These are phyloP conservation scores for Sesbania bispinosa DNA, from an alignment of 306 rosid species.

Conservation along the genomic window DNA sequence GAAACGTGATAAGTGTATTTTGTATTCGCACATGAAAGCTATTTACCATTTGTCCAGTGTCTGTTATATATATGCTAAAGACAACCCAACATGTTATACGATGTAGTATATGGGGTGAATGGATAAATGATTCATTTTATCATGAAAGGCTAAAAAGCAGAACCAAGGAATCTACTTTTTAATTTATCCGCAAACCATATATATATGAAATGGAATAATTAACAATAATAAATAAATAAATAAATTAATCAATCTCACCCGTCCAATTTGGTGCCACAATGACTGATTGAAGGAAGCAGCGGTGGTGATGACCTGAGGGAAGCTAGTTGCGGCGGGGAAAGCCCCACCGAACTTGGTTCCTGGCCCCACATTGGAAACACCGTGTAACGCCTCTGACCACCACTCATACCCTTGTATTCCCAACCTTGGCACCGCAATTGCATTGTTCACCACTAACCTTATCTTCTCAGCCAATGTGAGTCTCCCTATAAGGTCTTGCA, in stretches of 20 bases:
- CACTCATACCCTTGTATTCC: constrained; percentile 86
- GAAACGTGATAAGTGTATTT: background rate
- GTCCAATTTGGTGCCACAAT: constrained; percentile 78
- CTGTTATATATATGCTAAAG: background rate
- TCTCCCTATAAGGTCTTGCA: constrained; percentile 67
- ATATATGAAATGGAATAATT: background rate
- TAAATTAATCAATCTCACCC: constrained; percentile 38
- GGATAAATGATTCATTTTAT: constrained; percentile 18
- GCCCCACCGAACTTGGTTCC: constrained; percentile 82
- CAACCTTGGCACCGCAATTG: constrained; percentile 61
- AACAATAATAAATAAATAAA: background rate
- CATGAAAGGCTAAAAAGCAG: constrained; percentile 9
- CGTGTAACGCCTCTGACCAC: constrained; percentile 62
- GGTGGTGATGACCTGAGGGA: constrained; percentile 95
- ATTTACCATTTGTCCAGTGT: background rate
- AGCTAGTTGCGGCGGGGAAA: constrained; percentile 78
- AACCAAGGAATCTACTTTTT: constrained; percentile 17
- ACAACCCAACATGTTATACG: background rate
- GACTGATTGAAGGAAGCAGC: constrained; percentile 93
- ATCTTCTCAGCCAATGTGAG: constrained; percentile 74
- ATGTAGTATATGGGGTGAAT: background rate
- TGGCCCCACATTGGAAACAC: constrained; percentile 93
- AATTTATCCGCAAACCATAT: background rate
- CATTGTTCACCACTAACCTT: constrained; percentile 76
- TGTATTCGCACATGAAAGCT: background rate